A percentile compares a stretch with the other conserved stretches of the same genome.
Evolutionary conservation across 2,329 filamentous ascomycete species (phyloP).

Genomic region (Tympanopsis confertula): DNA sequence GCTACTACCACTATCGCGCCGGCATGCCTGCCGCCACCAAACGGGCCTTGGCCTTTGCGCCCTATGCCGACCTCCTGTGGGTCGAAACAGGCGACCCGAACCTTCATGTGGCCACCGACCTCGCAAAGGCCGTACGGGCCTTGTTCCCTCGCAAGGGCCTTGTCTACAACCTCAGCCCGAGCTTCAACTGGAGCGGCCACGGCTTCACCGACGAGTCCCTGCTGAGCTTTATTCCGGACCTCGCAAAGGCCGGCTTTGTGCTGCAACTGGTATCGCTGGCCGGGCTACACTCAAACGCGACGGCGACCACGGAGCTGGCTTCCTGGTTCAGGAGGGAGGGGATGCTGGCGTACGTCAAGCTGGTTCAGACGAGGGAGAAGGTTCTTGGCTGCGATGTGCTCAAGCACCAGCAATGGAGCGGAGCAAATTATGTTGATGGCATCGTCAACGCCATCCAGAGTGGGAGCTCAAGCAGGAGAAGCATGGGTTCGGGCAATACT

Average conservation of each 20-base stretch:
- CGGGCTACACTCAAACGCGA: slow-evolving; percentile 54
- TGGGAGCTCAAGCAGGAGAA: slow-evolving; percentile 77
- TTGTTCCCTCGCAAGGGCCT: slow-evolving; percentile 70
- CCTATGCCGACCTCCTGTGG: slow-evolving; percentile 91
- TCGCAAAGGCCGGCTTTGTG: slow-evolving; percentile 75
- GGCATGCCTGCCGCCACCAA: slow-evolving; percentile 83
- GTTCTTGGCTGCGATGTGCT: slow-evolving; percentile 84
- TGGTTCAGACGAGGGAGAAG: slow-evolving; percentile 83
- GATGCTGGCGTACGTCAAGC: slow-evolving; percentile 94
- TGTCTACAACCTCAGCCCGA: slow-evolving; percentile 91
- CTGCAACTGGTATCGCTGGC: slow-evolving; percentile 58
- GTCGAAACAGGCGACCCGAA: slow-evolving; percentile 88
- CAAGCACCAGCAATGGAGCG: slow-evolving; percentile 82
- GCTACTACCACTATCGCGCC: slow-evolving; percentile 80
- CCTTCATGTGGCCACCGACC: slow-evolving; percentile 63
- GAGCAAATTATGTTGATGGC: slow-evolving; percentile 66
- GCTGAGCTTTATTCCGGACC: slow-evolving; percentile 90
- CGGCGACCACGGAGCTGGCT: slow-evolving; percentile 62
- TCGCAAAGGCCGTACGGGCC: slow-evolving; percentile 65
- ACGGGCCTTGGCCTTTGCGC: slow-evolving; percentile 80
- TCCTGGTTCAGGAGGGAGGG: slow-evolving; percentile 77
- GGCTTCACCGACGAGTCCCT: slow-evolving; percentile 76
- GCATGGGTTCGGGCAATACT: slow-evolving; percentile 91
- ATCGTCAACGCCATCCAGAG: slow-evolving; percentile 84
- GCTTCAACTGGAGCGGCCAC: slow-evolving; percentile 97